These are phyloP conservation scores for Corymbia citriodora DNA, from an alignment of 441 rosid genomes.

Conservation along the genomic window DNA sequence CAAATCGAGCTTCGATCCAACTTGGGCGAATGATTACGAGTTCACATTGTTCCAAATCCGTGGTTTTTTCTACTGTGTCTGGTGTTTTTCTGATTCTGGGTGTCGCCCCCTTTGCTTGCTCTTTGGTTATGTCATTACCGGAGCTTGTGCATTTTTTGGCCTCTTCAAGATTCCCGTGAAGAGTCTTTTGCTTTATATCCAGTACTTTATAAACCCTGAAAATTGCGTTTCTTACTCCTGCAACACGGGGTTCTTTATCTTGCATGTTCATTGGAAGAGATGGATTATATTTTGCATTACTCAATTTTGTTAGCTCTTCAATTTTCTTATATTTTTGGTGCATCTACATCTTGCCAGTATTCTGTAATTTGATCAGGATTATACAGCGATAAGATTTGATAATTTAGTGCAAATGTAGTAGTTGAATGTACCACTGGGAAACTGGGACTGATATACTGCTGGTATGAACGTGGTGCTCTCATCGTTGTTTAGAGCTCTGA, in stretches of 20 bases:
- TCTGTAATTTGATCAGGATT: constrained; percentile 45
- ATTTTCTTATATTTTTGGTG: neutral
- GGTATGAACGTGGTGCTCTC: neutral
- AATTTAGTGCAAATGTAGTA: constrained; percentile 92
- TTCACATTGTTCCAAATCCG: neutral
- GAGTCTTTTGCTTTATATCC: neutral
- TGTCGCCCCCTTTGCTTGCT: neutral
- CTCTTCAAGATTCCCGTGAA: neutral
- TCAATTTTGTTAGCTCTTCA: neutral
- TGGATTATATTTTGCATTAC: neutral
- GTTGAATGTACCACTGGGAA: constrained; percentile 82
- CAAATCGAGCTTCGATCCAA: neutral
- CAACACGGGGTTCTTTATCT: neutral
- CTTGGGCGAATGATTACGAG: neutral
- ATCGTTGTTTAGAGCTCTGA: neutral
- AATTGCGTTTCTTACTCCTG: neutral
- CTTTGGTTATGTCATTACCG: neutral
- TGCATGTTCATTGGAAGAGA: neutral
- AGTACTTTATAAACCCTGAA: neutral
- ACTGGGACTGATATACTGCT: constrained; percentile 72
- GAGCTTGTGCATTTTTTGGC: neutral
- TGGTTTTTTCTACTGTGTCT: neutral
- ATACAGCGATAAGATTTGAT: constrained; percentile 87
- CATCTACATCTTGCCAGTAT: neutral
- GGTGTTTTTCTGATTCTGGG: neutral